Conservation (phyloP, 139 green algal genomes). For the Diplosphaera chodatii region DNA sequence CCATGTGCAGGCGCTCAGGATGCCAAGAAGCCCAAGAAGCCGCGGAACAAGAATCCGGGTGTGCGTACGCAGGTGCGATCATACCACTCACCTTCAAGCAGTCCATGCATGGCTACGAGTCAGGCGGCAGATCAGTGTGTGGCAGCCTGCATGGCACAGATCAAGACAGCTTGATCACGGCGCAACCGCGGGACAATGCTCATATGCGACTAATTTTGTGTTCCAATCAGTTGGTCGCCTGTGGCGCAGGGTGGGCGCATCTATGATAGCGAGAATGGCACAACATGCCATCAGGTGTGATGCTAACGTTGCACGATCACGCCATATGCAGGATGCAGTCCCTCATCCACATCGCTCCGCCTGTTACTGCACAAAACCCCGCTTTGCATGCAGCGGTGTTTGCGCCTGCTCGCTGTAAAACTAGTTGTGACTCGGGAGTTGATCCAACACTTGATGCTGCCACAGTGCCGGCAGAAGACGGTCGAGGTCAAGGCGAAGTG, state of each 20-base stretch:
- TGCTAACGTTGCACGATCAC: not conserved
- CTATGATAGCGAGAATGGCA: slow-evolving; percentile 54
- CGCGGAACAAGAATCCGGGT: not conserved
- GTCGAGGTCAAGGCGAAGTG: slow-evolving; percentile 48
- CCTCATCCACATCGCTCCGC: too few relatives aligned
- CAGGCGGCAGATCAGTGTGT: too few relatives aligned
- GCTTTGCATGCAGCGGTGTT: not conserved
- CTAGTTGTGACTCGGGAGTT: not conserved
- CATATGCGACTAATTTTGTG: not conserved
- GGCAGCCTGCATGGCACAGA: not conserved
- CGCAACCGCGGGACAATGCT: not conserved
- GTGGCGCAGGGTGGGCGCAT: slow-evolving; percentile 44
- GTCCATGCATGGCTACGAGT: too few relatives aligned
- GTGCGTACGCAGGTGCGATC: not conserved
- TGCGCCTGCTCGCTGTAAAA: too few relatives aligned
- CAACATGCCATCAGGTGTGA: slow-evolving; percentile 45
- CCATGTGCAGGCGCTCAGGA: not conserved
- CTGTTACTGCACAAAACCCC: too few relatives aligned
- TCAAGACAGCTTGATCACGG: not conserved
- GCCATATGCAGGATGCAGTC: too few relatives aligned
- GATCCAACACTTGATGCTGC: too few relatives aligned
- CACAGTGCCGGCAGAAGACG: slow-evolving; percentile 60
- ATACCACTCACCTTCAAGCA: not conserved
- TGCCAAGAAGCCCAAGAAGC: not conserved
- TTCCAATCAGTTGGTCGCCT: not conserved